Evolutionary conservation across 1,139 yeast species (phyloP), one percentile per base, ranked within the genome.

Genomic region (Yamadazyma spencermartinsiae): DNA sequence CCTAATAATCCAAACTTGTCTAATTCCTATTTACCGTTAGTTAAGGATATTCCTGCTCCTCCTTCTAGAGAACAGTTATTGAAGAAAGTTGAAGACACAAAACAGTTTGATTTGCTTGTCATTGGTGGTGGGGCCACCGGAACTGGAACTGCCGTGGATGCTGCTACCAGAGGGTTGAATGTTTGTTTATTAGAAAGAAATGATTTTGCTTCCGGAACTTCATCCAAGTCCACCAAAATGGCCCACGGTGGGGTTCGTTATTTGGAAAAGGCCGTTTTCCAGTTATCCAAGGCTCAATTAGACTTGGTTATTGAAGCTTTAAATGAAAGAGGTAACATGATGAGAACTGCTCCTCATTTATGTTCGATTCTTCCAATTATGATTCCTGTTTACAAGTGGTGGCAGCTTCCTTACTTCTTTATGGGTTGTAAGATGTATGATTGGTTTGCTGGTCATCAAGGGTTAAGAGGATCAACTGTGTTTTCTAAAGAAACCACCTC

Each of bases 91-190:
- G 61, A 58, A 24, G 48, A 51, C 25, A 40, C 43, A n/a, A 67
- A 73, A 30, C 72, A 80, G 52, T 90, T 81, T 56, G 98, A 90
- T 58, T 78, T 90, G 23, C 65, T 90, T 49, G 74, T 90, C 48
- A 82, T 90, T 49, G 98, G 98, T 42, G 98, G 96, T 49, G 98
- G 98, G 60, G 97, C 98, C 27, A 83, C 94, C 14, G 98, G 98
- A 48, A 71, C 96, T 6, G 98, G 98, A 41, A 80, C 89, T 35
- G 98, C 97, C 1, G 72, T 90, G 35, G 98, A 90, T 63, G 97
- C 97, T 26, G 80, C 86, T 15, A 79, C 95, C 28, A 77, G 98
- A 61, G 97, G 97, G 26, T 77, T 89, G 51, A 86, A 87, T 57
- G 96, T 89, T 33, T 88, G 95, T 41, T 64, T 90, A 43, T 75